Conservation (phyloP, 2,329 filamentous ascomycete genomes). For the Dryadomyces quercus-mongolicae region DNA sequence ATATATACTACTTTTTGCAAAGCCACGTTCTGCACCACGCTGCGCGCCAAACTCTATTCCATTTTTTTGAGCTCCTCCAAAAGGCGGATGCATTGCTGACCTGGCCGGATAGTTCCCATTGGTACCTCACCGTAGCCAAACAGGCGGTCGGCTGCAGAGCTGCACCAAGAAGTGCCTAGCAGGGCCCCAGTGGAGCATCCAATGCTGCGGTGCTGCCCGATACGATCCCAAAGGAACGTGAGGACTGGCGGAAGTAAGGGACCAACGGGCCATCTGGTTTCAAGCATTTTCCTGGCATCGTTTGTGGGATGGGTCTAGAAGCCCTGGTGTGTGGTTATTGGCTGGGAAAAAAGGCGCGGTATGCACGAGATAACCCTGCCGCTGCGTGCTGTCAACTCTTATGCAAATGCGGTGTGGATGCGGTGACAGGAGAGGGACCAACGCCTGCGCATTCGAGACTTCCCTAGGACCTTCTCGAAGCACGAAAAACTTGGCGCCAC, state of each 20-base stretch:
- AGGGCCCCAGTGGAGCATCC: neutral
- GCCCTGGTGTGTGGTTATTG: neutral
- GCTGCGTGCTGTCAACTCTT: neutral
- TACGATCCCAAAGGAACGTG: neutral
- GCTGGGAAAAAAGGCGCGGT: neutral
- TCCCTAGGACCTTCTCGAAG: neutral
- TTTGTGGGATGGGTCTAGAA: neutral
- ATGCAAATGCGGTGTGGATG: neutral
- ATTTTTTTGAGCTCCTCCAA: neutral
- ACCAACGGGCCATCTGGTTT: neutral
- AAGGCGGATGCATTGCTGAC: neutral
- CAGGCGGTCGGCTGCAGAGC: neutral
- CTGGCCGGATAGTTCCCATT: neutral
- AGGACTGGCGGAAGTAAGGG: neutral
- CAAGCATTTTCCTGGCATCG: neutral
- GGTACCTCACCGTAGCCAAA: neutral
- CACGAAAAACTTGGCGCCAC: neutral
- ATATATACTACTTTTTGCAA: neutral
- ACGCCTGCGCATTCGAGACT: neutral
- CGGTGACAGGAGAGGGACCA: neutral
- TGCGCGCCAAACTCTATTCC: neutral
- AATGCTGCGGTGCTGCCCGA: neutral
- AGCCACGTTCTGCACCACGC: neutral
- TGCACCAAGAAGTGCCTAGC: neutral
- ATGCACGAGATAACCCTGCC: neutral